Evolutionary conservation across 371 early-diverging fungal species (phyloP).

Genomic region (Zychaea mexicana): DNA sequence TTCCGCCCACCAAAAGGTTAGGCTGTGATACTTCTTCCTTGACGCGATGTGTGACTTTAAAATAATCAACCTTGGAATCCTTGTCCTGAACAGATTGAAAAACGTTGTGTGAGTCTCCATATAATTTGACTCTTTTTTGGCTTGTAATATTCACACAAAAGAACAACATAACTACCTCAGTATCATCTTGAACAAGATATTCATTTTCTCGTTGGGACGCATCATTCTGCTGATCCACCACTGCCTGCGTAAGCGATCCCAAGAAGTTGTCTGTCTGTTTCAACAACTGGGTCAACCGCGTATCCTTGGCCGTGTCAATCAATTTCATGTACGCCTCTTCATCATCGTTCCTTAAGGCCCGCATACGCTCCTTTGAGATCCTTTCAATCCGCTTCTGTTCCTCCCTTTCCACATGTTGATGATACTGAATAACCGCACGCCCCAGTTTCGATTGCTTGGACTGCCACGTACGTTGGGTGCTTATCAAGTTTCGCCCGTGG

Average conservation of each 20-base stretch:
- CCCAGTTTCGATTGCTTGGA: conserved; percentile 75
- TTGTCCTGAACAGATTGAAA: conserved; percentile 3
- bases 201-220: conserved; percentile 7
- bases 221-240: conserved; percentile 74
- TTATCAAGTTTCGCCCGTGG: conserved; percentile 77
- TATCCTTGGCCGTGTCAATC: conserved; percentile 94
- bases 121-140: no score
- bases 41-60: conserved; percentile 85
- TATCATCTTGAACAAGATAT: background rate
- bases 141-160: no score
- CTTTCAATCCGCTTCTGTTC: conserved; percentile 85
- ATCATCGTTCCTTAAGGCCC: conserved; percentile 91
- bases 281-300: conserved; percentile 88
- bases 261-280: conserved; percentile 90
- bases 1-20: conserved; percentile 85
- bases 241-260: conserved; percentile 75
- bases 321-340: conserved; percentile 96
- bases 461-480: conserved; percentile 66
- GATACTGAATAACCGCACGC: conserved; percentile 73
- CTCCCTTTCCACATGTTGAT: conserved; percentile 87
- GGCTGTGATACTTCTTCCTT: conserved; percentile 86
- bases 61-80: conserved; percentile 71
- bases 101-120: background rate
- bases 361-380: conserved; percentile 90
- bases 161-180: no score